A percentile compares a stretch with the other conserved stretches of the same genome.
Evolutionary conservation across 2,329 filamentous ascomycete species (phyloP).

Genomic region (Aspergillus ustus): DNA sequence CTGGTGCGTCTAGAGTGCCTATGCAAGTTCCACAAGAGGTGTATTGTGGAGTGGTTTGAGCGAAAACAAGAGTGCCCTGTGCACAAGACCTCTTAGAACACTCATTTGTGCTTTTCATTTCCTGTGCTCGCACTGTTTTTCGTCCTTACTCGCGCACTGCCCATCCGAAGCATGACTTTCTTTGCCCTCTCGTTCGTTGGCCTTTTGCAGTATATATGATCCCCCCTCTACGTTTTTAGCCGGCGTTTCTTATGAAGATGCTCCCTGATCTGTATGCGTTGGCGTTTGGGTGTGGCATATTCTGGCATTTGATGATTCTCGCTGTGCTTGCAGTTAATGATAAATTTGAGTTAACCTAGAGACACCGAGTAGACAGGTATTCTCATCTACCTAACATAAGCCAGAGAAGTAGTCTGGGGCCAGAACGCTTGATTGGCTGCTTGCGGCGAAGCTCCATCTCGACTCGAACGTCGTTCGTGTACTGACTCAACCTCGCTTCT

Average conservation of each 20-base stretch:
- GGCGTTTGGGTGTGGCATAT: conserved; percentile 12
- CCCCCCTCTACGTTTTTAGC: conserved; percentile 12
- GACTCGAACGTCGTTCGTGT: background rate
- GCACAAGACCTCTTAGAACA: conserved; percentile 52
- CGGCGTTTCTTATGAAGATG: conserved; percentile 9
- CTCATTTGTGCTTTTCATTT: background rate
- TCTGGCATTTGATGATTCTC: conserved; percentile 4
- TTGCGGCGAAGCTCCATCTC: conserved; percentile 5
- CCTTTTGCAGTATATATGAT: conserved; percentile 10
- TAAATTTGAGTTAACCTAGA: background rate
- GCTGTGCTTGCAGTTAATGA: conserved; percentile 2
- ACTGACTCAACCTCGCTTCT: conserved; percentile 2
- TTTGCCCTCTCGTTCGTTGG: background rate
- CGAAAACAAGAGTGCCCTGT: conserved; percentile 64
- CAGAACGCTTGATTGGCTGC: conserved; percentile 10
- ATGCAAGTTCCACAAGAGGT: conserved; percentile 67
- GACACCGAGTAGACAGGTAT: background rate
- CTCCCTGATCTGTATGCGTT: background rate
- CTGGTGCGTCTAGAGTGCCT: conserved; percentile 66
- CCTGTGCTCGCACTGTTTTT: background rate
- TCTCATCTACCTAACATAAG: background rate
- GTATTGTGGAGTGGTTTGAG: conserved; percentile 66
- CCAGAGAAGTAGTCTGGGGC: background rate
- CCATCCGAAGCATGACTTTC: background rate
- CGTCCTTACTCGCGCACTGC: background rate